Evolutionary conservation across 768 basidiomycete species (phyloP), one percentile per base, ranked within the genome.

Genomic region (Termitomyces heimii): DNA sequence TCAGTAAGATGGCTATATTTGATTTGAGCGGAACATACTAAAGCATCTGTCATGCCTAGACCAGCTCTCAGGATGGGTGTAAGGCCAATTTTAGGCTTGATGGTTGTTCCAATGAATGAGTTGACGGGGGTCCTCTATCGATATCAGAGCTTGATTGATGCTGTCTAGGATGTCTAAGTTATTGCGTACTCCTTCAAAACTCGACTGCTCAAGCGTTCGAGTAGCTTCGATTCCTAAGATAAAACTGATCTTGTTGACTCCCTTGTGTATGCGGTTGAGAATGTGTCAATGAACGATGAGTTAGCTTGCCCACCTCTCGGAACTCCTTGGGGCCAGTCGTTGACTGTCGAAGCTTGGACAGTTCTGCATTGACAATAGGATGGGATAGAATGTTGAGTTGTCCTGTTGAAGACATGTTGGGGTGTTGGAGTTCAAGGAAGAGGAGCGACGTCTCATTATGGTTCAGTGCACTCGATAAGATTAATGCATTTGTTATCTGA

Each of bases 11-110:
- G 39, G 9, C 32, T 8, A 45, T 26, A 12, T 31, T 56, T 48
- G 31, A 18, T 35, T 22, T 12, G 13, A 28, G 45, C 35, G 24
- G 24, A 62, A 35, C 72, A 46, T 60, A 82, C 80, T 67, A 97
- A 71, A 22, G 90, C 92, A 63, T 96, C 92, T 0, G 89, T 82
- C 93, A 98, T 95, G 18, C 94, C 93, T 60, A 95, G 74, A 5
- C 96, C 96, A 31, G 96, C 96, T 39, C 96, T 85, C 55, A 98
- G 77, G 64, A 98, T 92, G 40, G 96, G 96, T 2, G 92, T 87
- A 54, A 98, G 72, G 5, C 92, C 96, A 53, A 98, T 81, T 46
- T 83, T 80, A 8, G 88, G 82, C 63, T 86, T 89, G 70, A 98
- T 80, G 26, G 68, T 71, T 4, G 83, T 82, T 24, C 95, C 96